These are phyloP conservation scores for Daedalea quercina DNA, from an alignment of 768 basidiomycete species.

Conservation along the genomic window DNA sequence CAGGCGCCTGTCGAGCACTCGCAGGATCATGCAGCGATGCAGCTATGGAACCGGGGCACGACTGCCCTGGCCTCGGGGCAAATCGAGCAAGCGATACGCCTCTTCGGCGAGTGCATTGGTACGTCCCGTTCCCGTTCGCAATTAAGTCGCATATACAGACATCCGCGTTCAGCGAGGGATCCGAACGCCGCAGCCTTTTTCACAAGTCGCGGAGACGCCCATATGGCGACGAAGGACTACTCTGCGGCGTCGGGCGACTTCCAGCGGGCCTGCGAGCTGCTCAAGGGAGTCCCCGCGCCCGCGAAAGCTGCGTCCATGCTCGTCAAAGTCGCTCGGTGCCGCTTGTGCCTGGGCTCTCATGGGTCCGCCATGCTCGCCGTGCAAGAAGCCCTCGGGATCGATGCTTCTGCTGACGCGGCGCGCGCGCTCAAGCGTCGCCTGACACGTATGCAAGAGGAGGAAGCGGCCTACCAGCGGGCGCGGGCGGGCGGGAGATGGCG, in stretches of 20 bases:
- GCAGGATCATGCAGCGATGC: no score
- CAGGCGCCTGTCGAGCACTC: no score
- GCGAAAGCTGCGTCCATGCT: background rate
- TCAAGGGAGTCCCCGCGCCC: background rate
- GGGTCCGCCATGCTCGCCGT: constrained; percentile 3
- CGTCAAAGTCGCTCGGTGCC: constrained; percentile 1
- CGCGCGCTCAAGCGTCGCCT: background rate
- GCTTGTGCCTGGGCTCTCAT: constrained; percentile 1
- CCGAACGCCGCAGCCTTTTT: background rate
- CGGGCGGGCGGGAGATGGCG: constrained; percentile 2
- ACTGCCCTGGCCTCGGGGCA: no score
- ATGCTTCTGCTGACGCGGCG: background rate
- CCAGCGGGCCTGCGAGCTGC: background rate
- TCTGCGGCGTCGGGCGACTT: constrained; percentile 1
- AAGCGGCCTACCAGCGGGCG: background rate
- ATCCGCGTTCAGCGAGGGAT: background rate
- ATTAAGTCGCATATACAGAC: no score
- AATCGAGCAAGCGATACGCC: no score
- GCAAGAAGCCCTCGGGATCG: constrained; percentile 1
- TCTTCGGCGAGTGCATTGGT: no score
- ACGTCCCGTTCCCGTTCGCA: no score
- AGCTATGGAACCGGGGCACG: no score
- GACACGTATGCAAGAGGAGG: background rate
- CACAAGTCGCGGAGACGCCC: background rate
- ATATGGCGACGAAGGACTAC: background rate